Evolutionary conservation across 768 basidiomycete species (phyloP).

Genomic region (Lactifluus subvellereus): DNA sequence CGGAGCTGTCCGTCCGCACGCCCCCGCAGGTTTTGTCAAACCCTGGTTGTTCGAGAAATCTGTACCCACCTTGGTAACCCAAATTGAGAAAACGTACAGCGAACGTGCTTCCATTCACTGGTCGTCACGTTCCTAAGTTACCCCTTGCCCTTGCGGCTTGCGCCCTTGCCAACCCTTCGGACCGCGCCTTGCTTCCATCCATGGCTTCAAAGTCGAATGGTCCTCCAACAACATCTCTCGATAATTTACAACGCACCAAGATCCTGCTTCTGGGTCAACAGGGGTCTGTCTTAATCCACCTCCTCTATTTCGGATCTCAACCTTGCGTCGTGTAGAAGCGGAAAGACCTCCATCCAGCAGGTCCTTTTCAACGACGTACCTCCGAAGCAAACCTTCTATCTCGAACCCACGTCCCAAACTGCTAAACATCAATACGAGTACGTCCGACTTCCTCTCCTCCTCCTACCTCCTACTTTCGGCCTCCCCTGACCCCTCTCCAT

Average conservation of each 20-base stretch:
- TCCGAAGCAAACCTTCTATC: slow-evolving; percentile 82
- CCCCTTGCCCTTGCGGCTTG: not conserved
- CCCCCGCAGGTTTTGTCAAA: slow-evolving; percentile 2
- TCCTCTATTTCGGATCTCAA: not conserved
- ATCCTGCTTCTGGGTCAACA: slow-evolving; percentile 68
- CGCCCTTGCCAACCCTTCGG: not conserved
- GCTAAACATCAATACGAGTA: slow-evolving; percentile 77
- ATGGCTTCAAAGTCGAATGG: slow-evolving; percentile 18
- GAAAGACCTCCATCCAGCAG: slow-evolving; percentile 87
- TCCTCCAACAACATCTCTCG: slow-evolving; percentile 14
- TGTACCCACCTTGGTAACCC: not conserved
- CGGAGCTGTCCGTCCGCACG: not conserved
- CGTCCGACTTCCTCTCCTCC: slow-evolving; percentile 31
- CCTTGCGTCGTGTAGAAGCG: slow-evolving; percentile 49
- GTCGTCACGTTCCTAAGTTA: not conserved
- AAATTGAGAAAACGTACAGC: not conserved
- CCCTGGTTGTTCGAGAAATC: not conserved
- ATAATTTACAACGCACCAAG: slow-evolving; percentile 47
- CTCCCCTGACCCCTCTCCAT: not conserved
- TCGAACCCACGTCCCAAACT: slow-evolving; percentile 80
- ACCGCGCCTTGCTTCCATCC: not conserved
- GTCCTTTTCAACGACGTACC: slow-evolving; percentile 85
- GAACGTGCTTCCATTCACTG: slow-evolving; percentile 15
- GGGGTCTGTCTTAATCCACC: slow-evolving; percentile 38
- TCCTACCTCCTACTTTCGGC: not conserved